Evolutionary conservation across 495 filamentous ascomycete species (phyloP), one percentile per base, ranked within the genome.

Genomic region (Trichoderma asperelloides): DNA sequence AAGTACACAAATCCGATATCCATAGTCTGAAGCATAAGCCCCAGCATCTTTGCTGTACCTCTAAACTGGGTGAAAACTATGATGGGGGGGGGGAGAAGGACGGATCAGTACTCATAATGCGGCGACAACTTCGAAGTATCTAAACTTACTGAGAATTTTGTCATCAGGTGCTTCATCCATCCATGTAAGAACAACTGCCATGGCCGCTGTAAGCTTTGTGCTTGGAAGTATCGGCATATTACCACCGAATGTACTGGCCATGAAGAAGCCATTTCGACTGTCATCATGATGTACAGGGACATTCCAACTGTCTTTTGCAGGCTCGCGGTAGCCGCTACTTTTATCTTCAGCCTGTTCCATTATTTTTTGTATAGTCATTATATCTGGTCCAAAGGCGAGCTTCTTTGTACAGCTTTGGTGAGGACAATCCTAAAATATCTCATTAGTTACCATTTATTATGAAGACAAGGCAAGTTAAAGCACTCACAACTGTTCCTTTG

Each of bases 21-120:
- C 30, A 62, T 33, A 6, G 45, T 66, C 2, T 68, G 45, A 7
- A 72, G 21, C 67, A 77, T 76, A 0, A 72, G 69, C 3, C 77
- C 78, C 3, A 79, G 69, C n/a, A 79, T 71, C 1, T 66, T 64
- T 7, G 71, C 73, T 15, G 75, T 72, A 2, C 70, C 64, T 12
- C 73, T 71, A 69, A 77, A 79, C 49, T 78, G 71, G 11, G 71
- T 69, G 64, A 78, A 80, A 15, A 79, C 74, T 67, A 66, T 41
- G 55, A 30, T 28, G 27, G 13, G 7, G 8, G 1, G 25, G 1
- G 25, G 27, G 23, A 2, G 7, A 25, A 1, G 69, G 4, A 8
- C 0, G 25, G 27, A 27, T 71, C 30, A 66, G 63, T 28, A 28
- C 18, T 21, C 11, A n/a, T 7, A 1, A 23, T 15, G 0, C 2